phyloP scores from a whole-genome alignment of 2,329 filamentous ascomycete genomes.

The Hypoxylon sp. region DNA sequence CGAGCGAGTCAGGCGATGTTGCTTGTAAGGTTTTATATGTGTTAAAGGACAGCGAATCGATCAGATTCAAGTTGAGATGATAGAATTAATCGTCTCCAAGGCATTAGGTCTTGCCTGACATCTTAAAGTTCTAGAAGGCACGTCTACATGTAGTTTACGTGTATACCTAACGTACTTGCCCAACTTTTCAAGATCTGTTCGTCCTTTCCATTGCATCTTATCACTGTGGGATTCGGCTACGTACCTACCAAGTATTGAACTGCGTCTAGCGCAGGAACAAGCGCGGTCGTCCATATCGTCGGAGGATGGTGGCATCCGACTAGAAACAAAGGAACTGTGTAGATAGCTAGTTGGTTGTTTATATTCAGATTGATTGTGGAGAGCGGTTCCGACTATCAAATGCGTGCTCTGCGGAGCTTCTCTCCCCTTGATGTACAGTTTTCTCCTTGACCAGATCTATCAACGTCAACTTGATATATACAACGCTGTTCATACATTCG shows the following conservation, averaged over 20 bases:
- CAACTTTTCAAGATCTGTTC: background rate
- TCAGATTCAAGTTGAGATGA: background rate
- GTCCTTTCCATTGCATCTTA: background rate
- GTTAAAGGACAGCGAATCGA: background rate
- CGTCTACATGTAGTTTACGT: background rate
- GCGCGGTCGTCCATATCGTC: background rate
- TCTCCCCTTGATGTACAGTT: background rate
- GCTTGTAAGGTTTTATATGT: background rate
- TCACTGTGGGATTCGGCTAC: background rate
- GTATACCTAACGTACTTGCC: background rate
- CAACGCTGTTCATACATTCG: slow-evolving; percentile 20
- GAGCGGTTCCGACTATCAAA: slow-evolving; percentile 10
- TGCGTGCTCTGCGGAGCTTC: background rate
- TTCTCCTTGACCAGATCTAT: background rate
- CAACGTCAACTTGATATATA: slow-evolving; percentile 20
- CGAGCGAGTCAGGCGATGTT: background rate
- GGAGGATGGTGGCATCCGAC: background rate
- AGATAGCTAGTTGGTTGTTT: slow-evolving; percentile 15
- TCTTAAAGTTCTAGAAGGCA: background rate
- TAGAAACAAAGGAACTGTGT: background rate
- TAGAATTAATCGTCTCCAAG: no score
- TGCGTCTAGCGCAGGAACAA: background rate
- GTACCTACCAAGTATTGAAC: no score
- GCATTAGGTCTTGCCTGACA: background rate
- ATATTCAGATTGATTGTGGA: slow-evolving; percentile 12